Base-by-base conservation (phyloP, 768 basidiomycete species). In the Phlegmacium glaucopus region DNA sequence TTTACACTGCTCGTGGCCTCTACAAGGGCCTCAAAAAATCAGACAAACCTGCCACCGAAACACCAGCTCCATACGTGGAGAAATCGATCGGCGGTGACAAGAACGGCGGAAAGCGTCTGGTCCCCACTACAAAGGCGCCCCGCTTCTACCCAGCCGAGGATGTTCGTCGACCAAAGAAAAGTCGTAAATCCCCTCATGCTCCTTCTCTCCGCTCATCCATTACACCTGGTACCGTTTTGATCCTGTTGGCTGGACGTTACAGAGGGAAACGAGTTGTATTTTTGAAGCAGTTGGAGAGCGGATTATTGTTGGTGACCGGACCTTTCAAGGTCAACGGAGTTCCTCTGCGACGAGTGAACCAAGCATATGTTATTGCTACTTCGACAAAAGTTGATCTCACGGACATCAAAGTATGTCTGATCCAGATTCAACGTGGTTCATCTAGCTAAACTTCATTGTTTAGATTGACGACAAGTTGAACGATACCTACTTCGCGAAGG, bases 321-420 rank as follows among this genome's bases (percentile, higher is more conserved):
- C 96, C 96, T 40, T 97, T 83, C 83, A 95, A 93, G 80, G 68
- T 98, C 68, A 99, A 99, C 72, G 96, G 96, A 67, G 95, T 99
- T 39, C 96, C 96, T 59, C 80, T 99, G 68, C 82, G 94, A 69
- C 84, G 96, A 69, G 94, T 99, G 51, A 95, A 94, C 78, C 95
- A 97, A 77, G 93, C 96, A 46, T 99, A 99, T 67, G 93, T 94
- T 53, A 98, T 99, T 63, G 92, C 95, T 49, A 99, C 96, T 49
- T 94, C 94, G 47, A 97, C 96, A 58, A 92, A 86, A 73, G 71
- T 98, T 57, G 89, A 95, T 55, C 68, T 97, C 48, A 78, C 74
- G 22, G 78, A 74, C 48, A 73, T 90, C 67, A 80, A 80, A 75
- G 93, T 92, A 60, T 27, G 57, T 34, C 80, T 75, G 18, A 29